Evolutionary conservation across 495 filamentous ascomycete species (phyloP), one percentile per base, ranked within the genome.

Genomic region (Ramalina intermedia): DNA sequence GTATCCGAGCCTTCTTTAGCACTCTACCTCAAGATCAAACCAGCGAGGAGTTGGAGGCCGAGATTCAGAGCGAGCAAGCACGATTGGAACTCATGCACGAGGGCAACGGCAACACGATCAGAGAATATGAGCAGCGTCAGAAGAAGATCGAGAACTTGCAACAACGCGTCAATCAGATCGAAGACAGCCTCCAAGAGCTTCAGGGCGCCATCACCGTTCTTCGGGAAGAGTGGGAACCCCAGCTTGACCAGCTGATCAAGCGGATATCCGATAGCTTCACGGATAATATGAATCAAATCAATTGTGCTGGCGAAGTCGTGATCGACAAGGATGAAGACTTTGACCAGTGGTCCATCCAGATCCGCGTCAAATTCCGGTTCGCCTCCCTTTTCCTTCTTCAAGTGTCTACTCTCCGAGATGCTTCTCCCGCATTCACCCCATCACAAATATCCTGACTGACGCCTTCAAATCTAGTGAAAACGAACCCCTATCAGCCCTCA

Each of bases 261-360:
- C 79, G 79, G 58, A 96, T 98, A 62, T 93, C 84, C 58, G 79
- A 84, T 21, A 88, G 88, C 2, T 96, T 96, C 58, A 76, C 80
- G 1, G 77, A 87, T 55, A 94, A 89, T 55, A 96, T 98, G 61
- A 76, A 80, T 55, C 84, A 89, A 61, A 96, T 98, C 60, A 86
- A 81, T 49, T 96, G 90, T 60, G 91, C 88, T n/a, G 91, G 91
- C 37, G 84, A 95, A 61, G 91, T 96, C 4, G 73, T 67, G 17
- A 67, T 98, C 1, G 66, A 81, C 62, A 89, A 90, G 58, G 81
- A 84, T 47, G 82, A 84, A 27, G 85, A 88, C 61, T 98, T 95
- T 61, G 86, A 91, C 21, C 75, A 85, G 50, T 98, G 91, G 91
- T 79, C 84, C 6, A 87, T 96, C 53, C 79, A 93, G 61, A 94